Evolutionary conservation across 768 basidiomycete species (phyloP), one percentile per base, ranked within the genome.

Genomic region (Leccinellum albellum): DNA sequence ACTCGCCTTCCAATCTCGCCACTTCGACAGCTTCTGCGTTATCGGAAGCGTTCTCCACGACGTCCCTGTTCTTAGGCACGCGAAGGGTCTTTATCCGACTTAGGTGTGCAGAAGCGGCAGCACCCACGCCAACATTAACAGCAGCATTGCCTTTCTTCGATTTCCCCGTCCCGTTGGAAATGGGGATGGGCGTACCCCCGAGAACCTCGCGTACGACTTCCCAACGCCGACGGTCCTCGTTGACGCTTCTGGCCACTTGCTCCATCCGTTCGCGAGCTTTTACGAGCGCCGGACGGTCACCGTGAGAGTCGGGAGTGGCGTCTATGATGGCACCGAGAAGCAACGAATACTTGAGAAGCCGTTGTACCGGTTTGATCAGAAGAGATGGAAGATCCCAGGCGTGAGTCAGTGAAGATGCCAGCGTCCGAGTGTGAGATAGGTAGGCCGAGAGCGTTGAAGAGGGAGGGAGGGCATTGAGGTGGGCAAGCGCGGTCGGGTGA

Each of bases 281-380:
- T 14, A 73, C 56, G 29, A 73, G 67, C 9, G 69, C 57, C 1
- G 61, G 32, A 20, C 86, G 86, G 73, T 92, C 91, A 1, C 77
- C 74, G 65, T 91, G 89, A 23, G 72, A 69, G 52, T 85, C 82
- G 7, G 86, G 83, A 0, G 91, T 93, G 65, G 86, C 87, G 50
- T 87, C 84, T 52, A 88, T 81, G 61, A 93, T 86, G 24, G 89
- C 83, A 24, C 75, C 74, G 32, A 99, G 83, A 28, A 99, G 81
- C 9, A 98, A 82, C 0, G 91, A 85, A 67, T 99, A 99, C 70
- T 98, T 98, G 61, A 98, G 85, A 54, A 98, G 81, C 15, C 96
- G 86, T 67, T 98, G 97, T 4, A 99, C 93, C 32, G 97, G 97
- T 73, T 98, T 98, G 73, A 99, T 98, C 58, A 99, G 87, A 37